Conservation (phyloP, 2,329 filamentous ascomycete species). For the Ramularia endophylla region DNA sequence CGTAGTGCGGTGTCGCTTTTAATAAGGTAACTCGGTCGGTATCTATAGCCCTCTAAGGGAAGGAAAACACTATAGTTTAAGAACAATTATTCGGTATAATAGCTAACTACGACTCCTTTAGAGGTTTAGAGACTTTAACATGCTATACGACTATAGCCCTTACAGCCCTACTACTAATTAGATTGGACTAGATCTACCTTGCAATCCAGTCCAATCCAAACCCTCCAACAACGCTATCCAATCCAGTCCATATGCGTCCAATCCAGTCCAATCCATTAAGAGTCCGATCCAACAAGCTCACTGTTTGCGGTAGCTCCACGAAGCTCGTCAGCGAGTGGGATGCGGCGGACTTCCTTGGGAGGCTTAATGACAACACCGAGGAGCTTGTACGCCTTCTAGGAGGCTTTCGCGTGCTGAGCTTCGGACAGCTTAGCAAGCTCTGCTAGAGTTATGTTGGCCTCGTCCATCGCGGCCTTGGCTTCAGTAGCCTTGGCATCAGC, state of each 20-base stretch:
- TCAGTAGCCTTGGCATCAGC: too few relatives aligned
- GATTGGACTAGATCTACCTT: not conserved
- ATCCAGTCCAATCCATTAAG: too few relatives aligned
- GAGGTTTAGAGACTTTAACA: not conserved
- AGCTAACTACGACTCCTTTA: not conserved
- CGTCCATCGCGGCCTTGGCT: too few relatives aligned
- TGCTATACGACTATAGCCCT: not conserved
- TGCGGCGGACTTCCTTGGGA: too few relatives aligned
- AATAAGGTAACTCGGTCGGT: not conserved
- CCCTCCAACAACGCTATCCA: not conserved
- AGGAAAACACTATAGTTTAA: not conserved
- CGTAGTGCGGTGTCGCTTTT: not conserved
- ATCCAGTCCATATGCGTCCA: not conserved
- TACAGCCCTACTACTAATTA: not conserved
- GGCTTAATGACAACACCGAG: too few relatives aligned
- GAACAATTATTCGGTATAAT: too few relatives aligned
- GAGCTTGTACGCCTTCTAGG: too few relatives aligned
- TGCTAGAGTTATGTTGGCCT: too few relatives aligned
- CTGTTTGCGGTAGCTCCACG: too few relatives aligned
- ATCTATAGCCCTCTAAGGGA: not conserved
- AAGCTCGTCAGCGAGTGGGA: too few relatives aligned
- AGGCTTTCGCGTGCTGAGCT: too few relatives aligned
- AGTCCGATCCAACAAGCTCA: constrained; percentile 1
- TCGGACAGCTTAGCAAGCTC: too few relatives aligned
- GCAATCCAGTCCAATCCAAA: not conserved